These are phyloP conservation scores for Phytopythium mirpurense DNA, from an alignment of 352 stramenopile genomes.

Conservation along the genomic window DNA sequence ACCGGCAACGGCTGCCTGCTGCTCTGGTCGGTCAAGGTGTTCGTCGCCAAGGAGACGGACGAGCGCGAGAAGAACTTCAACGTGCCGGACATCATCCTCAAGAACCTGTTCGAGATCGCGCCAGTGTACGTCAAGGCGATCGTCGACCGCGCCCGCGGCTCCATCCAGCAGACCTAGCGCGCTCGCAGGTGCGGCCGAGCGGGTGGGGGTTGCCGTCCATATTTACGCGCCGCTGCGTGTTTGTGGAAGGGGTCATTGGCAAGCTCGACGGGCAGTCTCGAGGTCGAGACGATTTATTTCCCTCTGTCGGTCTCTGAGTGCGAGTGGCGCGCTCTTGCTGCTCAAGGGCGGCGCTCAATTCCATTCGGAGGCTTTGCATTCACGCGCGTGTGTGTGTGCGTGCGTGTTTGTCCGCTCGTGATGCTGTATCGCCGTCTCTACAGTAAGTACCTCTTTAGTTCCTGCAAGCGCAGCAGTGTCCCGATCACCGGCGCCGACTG, in stretches of 20 bases:
- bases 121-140: conserved; percentile 83
- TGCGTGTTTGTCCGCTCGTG: no score
- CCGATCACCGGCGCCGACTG: neutral
- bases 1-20: conserved; percentile 64
- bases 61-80: conserved; percentile 75
- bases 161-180: conserved; percentile 33
- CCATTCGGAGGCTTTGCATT: conserved; percentile 3
- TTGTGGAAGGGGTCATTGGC: no score
- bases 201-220: neutral
- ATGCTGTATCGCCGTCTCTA: neutral
- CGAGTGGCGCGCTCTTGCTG: neutral
- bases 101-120: conserved; percentile 86
- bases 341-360: conserved; percentile 1
- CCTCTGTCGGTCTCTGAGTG: neutral
- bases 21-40: conserved; percentile 81
- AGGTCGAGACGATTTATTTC: neutral
- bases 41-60: conserved; percentile 69
- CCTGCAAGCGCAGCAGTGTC: no score
- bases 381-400: neutral
- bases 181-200: no score
- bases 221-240: neutral
- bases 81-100: conserved; percentile 83
- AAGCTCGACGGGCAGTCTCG: neutral
- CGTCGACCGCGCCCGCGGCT: conserved; percentile 61
- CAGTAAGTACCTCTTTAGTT: no score